These are phyloP conservation scores for Hylodesmum podocarpum DNA, from an alignment of 306 rosid species.

Conservation along the genomic window DNA sequence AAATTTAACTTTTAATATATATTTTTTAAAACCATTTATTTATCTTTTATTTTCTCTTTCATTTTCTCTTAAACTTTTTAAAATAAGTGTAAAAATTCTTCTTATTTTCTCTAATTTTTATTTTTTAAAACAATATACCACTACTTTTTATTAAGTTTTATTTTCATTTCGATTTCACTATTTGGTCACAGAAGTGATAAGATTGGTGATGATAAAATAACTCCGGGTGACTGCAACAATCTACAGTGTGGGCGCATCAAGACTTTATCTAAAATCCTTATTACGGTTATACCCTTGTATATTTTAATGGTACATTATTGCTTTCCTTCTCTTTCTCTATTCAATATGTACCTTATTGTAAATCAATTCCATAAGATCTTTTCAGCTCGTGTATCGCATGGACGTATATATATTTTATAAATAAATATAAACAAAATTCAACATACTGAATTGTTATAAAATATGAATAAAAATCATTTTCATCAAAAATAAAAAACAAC, in stretches of 20 bases:
- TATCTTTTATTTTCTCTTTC: too few relatives aligned
- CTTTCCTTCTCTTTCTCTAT: not conserved
- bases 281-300: not conserved
- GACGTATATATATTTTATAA: slow-evolving; percentile 6
- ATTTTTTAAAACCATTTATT: too few relatives aligned
- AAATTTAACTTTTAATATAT: too few relatives aligned
- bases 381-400: slow-evolving; percentile 26
- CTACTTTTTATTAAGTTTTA: too few relatives aligned
- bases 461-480: not conserved
- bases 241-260: not conserved
- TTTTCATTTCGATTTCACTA: too few relatives aligned
- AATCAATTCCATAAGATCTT: not conserved
- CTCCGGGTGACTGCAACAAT: not conserved
- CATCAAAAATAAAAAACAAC: not conserved
- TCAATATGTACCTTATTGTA: not conserved
- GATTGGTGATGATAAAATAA: not conserved
- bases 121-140: too few relatives aligned
- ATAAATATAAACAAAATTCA: not conserved
- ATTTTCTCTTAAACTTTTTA: too few relatives aligned
- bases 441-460: not conserved
- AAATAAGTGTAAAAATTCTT: too few relatives aligned
- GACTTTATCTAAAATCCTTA: not conserved
- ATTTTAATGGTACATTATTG: not conserved
- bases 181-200: not conserved
- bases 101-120: too few relatives aligned